Evolutionary conservation across 352 stramenopile species (phyloP).

Genomic region (Phytophthora cajani): DNA sequence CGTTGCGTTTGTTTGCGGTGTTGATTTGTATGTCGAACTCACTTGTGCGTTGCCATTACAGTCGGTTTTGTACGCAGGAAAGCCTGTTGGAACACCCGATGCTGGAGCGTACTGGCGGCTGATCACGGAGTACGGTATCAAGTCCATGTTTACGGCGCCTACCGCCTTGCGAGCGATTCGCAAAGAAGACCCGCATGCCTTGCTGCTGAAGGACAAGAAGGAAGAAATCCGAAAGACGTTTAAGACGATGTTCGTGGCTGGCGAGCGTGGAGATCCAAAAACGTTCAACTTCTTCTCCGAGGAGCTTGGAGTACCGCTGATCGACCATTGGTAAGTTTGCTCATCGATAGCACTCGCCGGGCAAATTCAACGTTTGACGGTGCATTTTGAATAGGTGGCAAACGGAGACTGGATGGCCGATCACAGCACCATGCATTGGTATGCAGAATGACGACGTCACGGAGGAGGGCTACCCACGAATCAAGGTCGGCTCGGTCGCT

Average conservation of each 20-base stretch:
- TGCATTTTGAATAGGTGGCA: conserved; percentile 69
- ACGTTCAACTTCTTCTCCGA: conserved; percentile 85
- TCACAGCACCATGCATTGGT: conserved; percentile 71
- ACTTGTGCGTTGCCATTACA: conserved; percentile 13
- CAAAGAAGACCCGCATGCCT: conserved; percentile 79
- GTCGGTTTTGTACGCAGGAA: conserved; percentile 91
- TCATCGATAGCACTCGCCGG: background rate
- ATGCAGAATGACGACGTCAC: conserved; percentile 63
- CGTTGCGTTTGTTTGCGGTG: background rate
- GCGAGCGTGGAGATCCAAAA: conserved; percentile 88
- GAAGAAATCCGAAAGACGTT: conserved; percentile 55
- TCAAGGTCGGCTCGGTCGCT: conserved; percentile 71
- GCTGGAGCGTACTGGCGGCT: conserved; percentile 89
- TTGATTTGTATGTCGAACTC: background rate
- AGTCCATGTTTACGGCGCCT: conserved; percentile 92
- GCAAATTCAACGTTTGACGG: background rate
- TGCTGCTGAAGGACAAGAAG: conserved; percentile 57
- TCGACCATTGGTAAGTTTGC: conserved; percentile 80
- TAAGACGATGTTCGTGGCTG: conserved; percentile 86
- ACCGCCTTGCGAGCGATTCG: conserved; percentile 91
- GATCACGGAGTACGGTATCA: conserved; percentile 86
- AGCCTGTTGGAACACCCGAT: conserved; percentile 88
- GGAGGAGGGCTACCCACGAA: conserved; percentile 48
- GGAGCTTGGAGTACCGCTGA: conserved; percentile 60
- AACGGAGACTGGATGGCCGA: conserved; percentile 90